Base-by-base conservation (phyloP, 1,139 yeast species). In the Saccharomyces hybrid region DNA sequence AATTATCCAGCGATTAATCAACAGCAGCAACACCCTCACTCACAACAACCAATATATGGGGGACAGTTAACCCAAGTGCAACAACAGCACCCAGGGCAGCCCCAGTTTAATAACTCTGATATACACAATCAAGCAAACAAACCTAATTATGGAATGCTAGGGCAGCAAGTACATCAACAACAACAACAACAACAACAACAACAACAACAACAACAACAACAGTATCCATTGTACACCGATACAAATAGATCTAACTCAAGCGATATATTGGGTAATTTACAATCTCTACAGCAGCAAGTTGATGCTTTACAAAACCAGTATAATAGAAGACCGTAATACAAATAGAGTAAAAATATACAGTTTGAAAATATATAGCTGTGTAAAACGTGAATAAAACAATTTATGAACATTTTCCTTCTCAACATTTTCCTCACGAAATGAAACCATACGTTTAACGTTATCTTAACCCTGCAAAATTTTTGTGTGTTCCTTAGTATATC, bases 211-310 rank as follows among this genome's bases (percentile, higher is more conserved):
- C 23, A 9, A 9, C 56, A 52, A 25, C 58, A 58, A 54, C 56
- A 56, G 50, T 52, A 58, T 59, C 57, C 61, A 9, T 32, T 25
- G 11, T 13, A 14, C 11, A 34, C 28, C 1, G 38, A 46, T 20
- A 23, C 16, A 23, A 50, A 46, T 32, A 32, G 42, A 49, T 50
- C 20, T 47, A 41, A 31, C 7, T 31, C 53, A 55, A 56, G 52
- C 4, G 78, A 81, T 57, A 80, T 83, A 25, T 68, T 83, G 59
- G 83, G 83, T 54, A 84, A 83, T 64, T 73, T 83, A 57, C 79
- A 79, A 63, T 83, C 83, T 20, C 70, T 84, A 52, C 86, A 83
- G 61, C 83, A 77, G 47, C 88, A 84, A 64, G 86, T 84, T 20
- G 85, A 84, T 63, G 75, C 76, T 20, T 52, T 73, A 44, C 73